These are phyloP conservation scores for Carex arenaria DNA, from an alignment of 202 grass and related monocot genomes.

Conservation along the genomic window DNA sequence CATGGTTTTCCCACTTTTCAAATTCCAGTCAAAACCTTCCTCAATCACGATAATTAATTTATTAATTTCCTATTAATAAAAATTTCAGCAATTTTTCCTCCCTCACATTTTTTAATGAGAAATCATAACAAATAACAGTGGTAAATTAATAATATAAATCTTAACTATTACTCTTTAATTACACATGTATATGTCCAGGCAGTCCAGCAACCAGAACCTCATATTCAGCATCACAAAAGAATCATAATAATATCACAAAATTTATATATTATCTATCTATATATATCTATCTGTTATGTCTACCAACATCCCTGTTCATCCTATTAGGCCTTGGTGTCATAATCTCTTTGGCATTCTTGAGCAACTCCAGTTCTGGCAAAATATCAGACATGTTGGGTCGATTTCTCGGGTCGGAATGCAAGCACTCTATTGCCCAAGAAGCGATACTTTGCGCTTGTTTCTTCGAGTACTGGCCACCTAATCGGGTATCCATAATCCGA, in stretches of 20 bases:
- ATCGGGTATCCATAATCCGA: constrained; percentile 80
- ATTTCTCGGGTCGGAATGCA: constrained; percentile 51
- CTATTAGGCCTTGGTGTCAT: neutral
- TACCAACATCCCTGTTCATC: neutral
- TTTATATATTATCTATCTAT: neutral
- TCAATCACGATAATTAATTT: no score
- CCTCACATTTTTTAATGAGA: no score
- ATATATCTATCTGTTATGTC: neutral
- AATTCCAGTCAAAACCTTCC: no score
- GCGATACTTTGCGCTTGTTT: constrained; percentile 63
- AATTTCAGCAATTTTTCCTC: no score
- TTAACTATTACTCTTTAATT: neutral
- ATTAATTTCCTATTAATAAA: no score
- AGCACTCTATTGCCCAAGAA: constrained; percentile 50
- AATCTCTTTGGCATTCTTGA: constrained; percentile 29
- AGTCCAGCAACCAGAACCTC: neutral
- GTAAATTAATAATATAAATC: neutral
- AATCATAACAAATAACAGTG: no score
- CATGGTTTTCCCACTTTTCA: no score
- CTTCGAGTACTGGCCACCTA: constrained; percentile 81
- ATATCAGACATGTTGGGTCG: constrained; percentile 58
- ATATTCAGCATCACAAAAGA: neutral
- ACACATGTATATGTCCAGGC: neutral
- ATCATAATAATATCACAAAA: constrained; percentile 12
- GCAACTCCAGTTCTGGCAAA: constrained; percentile 32